Evolutionary conservation across 495 filamentous ascomycete genomes (phyloP).

Genomic region (Talaromyces ruber): DNA sequence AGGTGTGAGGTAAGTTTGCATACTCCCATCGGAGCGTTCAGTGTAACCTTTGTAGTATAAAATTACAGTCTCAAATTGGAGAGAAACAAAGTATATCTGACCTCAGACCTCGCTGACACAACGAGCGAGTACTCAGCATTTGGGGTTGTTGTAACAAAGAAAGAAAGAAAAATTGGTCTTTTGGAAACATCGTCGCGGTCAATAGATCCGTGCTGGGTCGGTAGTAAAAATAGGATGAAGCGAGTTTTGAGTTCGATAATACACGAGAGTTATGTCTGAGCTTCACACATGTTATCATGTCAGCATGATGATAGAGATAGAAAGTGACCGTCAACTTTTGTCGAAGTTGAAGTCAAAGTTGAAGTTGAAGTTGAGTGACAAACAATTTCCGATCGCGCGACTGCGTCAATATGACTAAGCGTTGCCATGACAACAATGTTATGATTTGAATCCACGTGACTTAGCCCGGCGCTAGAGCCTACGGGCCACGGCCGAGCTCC

Average conservation of each 20-base stretch:
- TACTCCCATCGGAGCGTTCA: neutral
- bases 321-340: too few relatives aligned
- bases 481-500: neutral
- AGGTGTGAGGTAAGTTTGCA: too few relatives aligned
- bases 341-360: neutral
- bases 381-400: neutral
- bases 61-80: neutral
- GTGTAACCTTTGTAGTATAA: neutral
- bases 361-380: neutral
- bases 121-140: neutral
- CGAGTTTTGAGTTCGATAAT: neutral
- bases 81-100: neutral
- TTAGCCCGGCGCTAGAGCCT: neutral
- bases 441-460: neutral
- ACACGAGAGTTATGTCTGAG: neutral
- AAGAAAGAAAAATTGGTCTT: neutral
- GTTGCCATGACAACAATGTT: neutral
- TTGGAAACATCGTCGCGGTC: neutral
- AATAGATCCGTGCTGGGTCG: neutral
- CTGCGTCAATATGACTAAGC: conserved; percentile 6
- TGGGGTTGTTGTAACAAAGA: neutral
- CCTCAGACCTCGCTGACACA: neutral
- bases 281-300: too few relatives aligned
- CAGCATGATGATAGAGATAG: neutral
- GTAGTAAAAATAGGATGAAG: neutral